These are phyloP conservation scores for Harringtonia aguacate DNA, from an alignment of 2,329 filamentous ascomycete genomes.

Conservation along the genomic window DNA sequence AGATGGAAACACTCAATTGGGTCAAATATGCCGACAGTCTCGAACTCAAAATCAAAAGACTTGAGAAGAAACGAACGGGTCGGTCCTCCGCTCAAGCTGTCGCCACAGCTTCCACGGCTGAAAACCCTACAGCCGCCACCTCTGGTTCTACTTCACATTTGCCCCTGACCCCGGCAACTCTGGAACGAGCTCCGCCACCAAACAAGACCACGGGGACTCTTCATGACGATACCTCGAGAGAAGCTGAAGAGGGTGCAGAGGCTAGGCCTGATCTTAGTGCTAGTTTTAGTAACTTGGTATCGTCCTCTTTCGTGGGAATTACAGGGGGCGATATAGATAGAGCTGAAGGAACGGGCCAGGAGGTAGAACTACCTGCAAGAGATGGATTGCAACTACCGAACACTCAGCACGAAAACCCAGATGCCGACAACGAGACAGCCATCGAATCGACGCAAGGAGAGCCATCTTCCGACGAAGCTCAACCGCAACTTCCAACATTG, in stretches of 20 bases:
- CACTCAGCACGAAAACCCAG: neutral
- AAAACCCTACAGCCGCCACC: neutral
- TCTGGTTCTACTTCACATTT: neutral
- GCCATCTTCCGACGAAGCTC: neutral
- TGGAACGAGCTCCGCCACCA: neutral
- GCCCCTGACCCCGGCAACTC: neutral
- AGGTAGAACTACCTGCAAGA: neutral
- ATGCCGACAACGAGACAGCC: neutral
- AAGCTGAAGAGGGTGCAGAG: neutral
- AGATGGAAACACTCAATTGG: slow-evolving; percentile 33
- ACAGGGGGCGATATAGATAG: neutral
- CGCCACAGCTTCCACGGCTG: neutral
- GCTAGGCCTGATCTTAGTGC: slow-evolving; percentile 3
- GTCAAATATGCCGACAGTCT: slow-evolving; percentile 30
- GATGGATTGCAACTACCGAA: neutral
- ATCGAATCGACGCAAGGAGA: slow-evolving; percentile 10
- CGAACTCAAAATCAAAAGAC: slow-evolving; percentile 28
- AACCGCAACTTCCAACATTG: neutral
- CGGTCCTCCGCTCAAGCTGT: too few relatives aligned
- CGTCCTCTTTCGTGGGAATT: neutral
- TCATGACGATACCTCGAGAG: neutral
- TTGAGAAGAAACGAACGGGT: slow-evolving; percentile 30
- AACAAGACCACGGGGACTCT: neutral
- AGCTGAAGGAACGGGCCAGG: neutral
- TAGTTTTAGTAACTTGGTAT: slow-evolving; percentile 4